phyloP scores from a whole-genome alignment of 2,329 filamentous ascomycete species.

The Stagonosporopsis vannaccii region DNA sequence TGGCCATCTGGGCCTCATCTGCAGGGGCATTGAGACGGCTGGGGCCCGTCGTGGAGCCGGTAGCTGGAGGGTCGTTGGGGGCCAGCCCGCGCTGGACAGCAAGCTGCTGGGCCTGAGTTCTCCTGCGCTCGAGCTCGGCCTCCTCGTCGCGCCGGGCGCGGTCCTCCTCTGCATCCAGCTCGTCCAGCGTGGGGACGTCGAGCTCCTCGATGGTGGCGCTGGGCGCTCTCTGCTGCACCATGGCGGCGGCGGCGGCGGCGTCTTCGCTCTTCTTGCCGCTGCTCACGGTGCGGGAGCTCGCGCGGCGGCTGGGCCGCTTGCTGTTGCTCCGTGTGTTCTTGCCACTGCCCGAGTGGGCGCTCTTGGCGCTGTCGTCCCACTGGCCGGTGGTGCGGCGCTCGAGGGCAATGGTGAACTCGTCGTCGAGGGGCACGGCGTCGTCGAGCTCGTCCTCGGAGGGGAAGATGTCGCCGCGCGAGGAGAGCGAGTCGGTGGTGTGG shows the following conservation, averaged over 20 bases:
- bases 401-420: slow-evolving; percentile 87
- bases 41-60: neutral
- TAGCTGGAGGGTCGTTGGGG: slow-evolving; percentile 13
- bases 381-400: slow-evolving; percentile 70
- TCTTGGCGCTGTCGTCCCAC: slow-evolving; percentile 72
- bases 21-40: neutral
- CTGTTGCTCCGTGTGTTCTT: slow-evolving; percentile 57
- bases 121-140: slow-evolving; percentile 59
- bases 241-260: neutral
- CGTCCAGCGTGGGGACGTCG: slow-evolving; percentile 57
- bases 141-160: slow-evolving; percentile 63
- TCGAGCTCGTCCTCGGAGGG: slow-evolving; percentile 87
- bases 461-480: slow-evolving; percentile 88
- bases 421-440: slow-evolving; percentile 89
- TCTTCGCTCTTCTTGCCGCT: slow-evolving; percentile 1
- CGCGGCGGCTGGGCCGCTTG: slow-evolving; percentile 45
- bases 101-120: slow-evolving; percentile 62
- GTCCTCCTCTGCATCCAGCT: slow-evolving; percentile 66
- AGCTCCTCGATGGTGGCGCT: neutral
- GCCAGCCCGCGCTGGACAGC: slow-evolving; percentile 63
- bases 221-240: neutral
- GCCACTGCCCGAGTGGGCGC: slow-evolving; percentile 56
- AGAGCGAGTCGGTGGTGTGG: slow-evolving; percentile 83
- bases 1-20: slow-evolving; percentile 12
- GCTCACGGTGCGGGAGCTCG: slow-evolving; percentile 3